Evolutionary conservation across 148 eudicot genomes (phyloP).

Genomic region (Persicaria tinctoria): DNA sequence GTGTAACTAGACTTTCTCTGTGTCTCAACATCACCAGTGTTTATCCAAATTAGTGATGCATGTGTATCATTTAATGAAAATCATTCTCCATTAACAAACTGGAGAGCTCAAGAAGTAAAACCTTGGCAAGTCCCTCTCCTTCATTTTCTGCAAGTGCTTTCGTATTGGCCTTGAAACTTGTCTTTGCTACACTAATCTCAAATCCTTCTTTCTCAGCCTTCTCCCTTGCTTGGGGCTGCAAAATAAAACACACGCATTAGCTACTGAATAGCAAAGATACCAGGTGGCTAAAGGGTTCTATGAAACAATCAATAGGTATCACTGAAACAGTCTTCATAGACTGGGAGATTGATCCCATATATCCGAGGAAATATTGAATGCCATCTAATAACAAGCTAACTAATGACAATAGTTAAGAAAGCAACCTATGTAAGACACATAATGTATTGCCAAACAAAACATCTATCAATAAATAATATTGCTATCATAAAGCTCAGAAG

Average conservation of each 20-base stretch:
- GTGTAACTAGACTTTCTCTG: not conserved
- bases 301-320: not conserved
- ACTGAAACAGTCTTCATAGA: not conserved
- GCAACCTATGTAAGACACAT: too few species aligned
- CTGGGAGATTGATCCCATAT: not conserved
- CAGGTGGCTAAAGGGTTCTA: not conserved
- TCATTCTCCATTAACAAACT: not conserved
- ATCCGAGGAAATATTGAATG: not conserved
- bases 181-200: conserved; percentile 73
- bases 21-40: not conserved
- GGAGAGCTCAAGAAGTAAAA: conserved; percentile 16
- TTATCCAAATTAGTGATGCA: not conserved
- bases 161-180: conserved; percentile 99
- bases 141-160: conserved; percentile 99
- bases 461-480: not conserved
- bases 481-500: not conserved
- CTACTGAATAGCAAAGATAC: not conserved
- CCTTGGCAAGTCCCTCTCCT: conserved; percentile 99
- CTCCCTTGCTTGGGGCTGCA: conserved; percentile 98
- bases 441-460: too few species aligned
- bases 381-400: too few species aligned
- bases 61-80: not conserved
- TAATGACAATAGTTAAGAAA: too few species aligned
- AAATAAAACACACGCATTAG: conserved; percentile 9
- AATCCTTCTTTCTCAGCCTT: conserved; percentile 93